Evolutionary conservation across 2,329 filamentous ascomycete species (phyloP), one percentile per base, ranked within the genome.

Genomic region (Neobulgaria alba): DNA sequence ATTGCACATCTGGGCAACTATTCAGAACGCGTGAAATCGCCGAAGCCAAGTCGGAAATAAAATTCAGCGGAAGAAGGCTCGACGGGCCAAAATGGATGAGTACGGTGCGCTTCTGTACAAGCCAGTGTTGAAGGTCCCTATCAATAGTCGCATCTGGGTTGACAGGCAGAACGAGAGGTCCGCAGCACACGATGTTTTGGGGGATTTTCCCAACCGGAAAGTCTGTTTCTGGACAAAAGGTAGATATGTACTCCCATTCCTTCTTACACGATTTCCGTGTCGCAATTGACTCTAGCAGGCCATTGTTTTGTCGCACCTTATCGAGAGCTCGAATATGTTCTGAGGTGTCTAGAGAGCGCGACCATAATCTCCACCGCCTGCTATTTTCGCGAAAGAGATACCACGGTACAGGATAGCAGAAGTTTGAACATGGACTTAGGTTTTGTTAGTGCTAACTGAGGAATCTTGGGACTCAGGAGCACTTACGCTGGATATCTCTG

Each of bases 321-420:
- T n/a, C n/a, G n/a, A n/a, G n/a, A n/a, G n/a, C n/a, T n/a, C n/a
- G n/a, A n/a, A n/a, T n/a, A n/a, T n/a, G n/a, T n/a, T n/a, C n/a
- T n/a, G n/a, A n/a, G n/a, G n/a, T n/a, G n/a, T n/a, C n/a, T n/a
- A n/a, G n/a, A n/a, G n/a, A n/a, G n/a, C n/a, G n/a, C n/a, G n/a
- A n/a, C n/a, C n/a, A n/a, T n/a, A n/a, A n/a, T n/a, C n/a, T n/a
- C n/a, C n/a, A n/a, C n/a, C n/a, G n/a, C n/a, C n/a, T n/a, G 10
- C 63, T 42, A 1, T 63, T 63, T 26, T 26, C 7, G 33, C 17
- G n/a, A 10, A 69, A 57, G 1, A 63, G 50, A 33, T 59, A 56
- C 59, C 57, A 65, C 1, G 69, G 69, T 0, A 73, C 56, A 3
- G 69, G 70, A 40, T 64, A 73, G 0, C 61, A 50, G 20, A 64